Conservation (phyloP, 1,284 basidiomycete species). For the Ganoderma lingzhi region DNA sequence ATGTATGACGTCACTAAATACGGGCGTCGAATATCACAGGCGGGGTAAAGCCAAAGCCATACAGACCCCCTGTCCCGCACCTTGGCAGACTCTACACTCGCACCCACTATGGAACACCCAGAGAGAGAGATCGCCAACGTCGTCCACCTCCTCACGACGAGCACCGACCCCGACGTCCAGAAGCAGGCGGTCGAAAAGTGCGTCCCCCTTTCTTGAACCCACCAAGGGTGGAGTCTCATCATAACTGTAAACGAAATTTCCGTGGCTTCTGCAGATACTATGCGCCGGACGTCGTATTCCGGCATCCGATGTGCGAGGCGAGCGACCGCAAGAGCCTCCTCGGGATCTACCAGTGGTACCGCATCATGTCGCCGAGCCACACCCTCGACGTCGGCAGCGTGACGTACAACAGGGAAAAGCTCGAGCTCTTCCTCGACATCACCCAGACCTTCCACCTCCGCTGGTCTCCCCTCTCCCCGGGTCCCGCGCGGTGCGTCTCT, state of each 20-base stretch:
- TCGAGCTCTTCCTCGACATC: conserved; percentile 53
- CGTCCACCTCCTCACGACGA: conserved; percentile 51
- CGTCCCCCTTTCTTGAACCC: conserved; percentile 1
- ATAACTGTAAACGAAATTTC: not conserved
- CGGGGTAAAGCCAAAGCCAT: not conserved
- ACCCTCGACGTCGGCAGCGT: conserved; percentile 51
- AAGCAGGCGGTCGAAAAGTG: conserved; percentile 50
- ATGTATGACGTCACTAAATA: not conserved
- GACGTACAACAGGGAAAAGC: conserved; percentile 52
- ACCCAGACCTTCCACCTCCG: conserved; percentile 62
- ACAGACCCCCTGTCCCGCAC: not conserved
- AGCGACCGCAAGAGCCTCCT: conserved; percentile 59
- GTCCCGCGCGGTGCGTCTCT: conserved; percentile 52
- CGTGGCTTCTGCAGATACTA: conserved; percentile 48
- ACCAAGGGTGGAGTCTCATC: no score
- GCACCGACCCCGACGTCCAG: conserved; percentile 58
- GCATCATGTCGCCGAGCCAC: conserved; percentile 59
- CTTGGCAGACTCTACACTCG: not conserved
- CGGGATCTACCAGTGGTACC: conserved; percentile 70
- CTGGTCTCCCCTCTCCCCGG: conserved; percentile 53
- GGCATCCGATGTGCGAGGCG: conserved; percentile 62
- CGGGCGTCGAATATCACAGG: not conserved
- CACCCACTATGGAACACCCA: conserved; percentile 59
- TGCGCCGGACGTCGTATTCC: conserved; percentile 58
- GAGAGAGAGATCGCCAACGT: conserved; percentile 55